These are phyloP conservation scores for Jackrogersella multiformis DNA, from an alignment of 495 filamentous ascomycete species.

Conservation along the genomic window DNA sequence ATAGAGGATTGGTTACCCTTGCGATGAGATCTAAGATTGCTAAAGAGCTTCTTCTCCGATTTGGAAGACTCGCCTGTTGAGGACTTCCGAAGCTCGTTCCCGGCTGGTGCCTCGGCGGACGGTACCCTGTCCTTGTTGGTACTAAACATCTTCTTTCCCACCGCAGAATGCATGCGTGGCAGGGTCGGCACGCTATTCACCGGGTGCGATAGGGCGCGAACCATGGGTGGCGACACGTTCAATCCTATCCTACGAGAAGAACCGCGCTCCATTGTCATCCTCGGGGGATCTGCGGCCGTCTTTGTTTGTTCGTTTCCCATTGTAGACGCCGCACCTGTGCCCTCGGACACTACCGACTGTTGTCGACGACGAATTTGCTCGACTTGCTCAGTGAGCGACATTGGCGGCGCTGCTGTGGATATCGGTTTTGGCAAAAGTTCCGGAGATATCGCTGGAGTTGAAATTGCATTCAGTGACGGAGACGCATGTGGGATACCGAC, in stretches of 20 bases:
- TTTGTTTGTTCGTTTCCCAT: slow-evolving; percentile 27
- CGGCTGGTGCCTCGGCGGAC: slow-evolving; percentile 23
- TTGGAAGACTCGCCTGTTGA: slow-evolving; percentile 51
- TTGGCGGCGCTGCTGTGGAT: slow-evolving; percentile 17
- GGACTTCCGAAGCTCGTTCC: slow-evolving; percentile 43
- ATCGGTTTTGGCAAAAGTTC: slow-evolving; percentile 19
- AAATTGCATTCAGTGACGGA: neutral
- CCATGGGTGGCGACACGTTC: slow-evolving; percentile 69
- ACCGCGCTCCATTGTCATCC: slow-evolving; percentile 49
- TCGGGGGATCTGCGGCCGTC: slow-evolving; percentile 23
- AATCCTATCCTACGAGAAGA: slow-evolving; percentile 52
- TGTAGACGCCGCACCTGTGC: slow-evolving; percentile 38
- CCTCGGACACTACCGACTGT: slow-evolving; percentile 47
- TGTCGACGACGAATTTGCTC: slow-evolving; percentile 58
- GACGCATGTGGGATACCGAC: slow-evolving; percentile 14
- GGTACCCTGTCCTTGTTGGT: slow-evolving; percentile 42
- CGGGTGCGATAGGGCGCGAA: slow-evolving; percentile 78
- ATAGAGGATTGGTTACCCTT: slow-evolving; percentile 79
- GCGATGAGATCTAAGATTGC: slow-evolving; percentile 67
- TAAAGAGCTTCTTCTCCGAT: slow-evolving; percentile 76
- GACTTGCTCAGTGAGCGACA: slow-evolving; percentile 59
- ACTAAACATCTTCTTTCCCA: slow-evolving; percentile 40
- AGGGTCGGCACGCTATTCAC: slow-evolving; percentile 39
- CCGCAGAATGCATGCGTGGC: slow-evolving; percentile 39
- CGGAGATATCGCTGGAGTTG: slow-evolving; percentile 12